Evolutionary conservation across 176 grass and related monocot species (phyloP).

Genomic region (Zea mays): Zm-B73-REFERENCE-NAM-5.0 NC_050104.1:162048501-162049000

Average conservation of each 20-base stretch:
- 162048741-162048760: slow-evolving; percentile 53
- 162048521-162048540: too few relatives aligned
- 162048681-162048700: slow-evolving; percentile 3
- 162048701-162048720: slow-evolving; percentile 5
- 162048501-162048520: slow-evolving; percentile 44
- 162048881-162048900: too few relatives aligned
- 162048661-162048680: slow-evolving; percentile 24
- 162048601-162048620: slow-evolving; percentile 17
- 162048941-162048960: too few relatives aligned
- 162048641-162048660: slow-evolving; percentile 13
- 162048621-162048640: slow-evolving; percentile 21
- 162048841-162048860: too few relatives aligned
- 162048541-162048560: background rate
- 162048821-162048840: too few relatives aligned
- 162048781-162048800: slow-evolving; percentile 27
- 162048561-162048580: background rate
- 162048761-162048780: slow-evolving; percentile 40
- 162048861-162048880: too few relatives aligned
- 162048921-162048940: too few relatives aligned
- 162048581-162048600: slow-evolving; percentile 11
- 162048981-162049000: too few relatives aligned
- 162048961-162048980: too few relatives aligned
- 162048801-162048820: too few relatives aligned
- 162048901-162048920: too few relatives aligned
- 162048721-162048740: slow-evolving; percentile 28